Evolutionary conservation across 2,329 filamentous ascomycete species (phyloP).

Genomic region (Colletotrichum eremochloae): DNA sequence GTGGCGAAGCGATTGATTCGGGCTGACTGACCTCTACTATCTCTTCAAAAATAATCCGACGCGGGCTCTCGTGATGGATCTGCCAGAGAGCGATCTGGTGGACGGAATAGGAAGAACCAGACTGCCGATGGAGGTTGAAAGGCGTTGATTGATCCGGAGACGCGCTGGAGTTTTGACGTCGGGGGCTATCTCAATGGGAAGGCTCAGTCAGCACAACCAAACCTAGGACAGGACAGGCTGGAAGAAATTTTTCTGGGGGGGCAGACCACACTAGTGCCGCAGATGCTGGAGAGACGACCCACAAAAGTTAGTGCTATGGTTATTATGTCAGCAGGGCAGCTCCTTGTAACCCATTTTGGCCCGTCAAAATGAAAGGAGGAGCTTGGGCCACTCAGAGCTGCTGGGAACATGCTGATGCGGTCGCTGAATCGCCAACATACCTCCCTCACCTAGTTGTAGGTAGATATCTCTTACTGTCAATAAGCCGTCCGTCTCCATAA

Average conservation of each 20-base stretch:
- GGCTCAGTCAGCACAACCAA: slow-evolving; percentile 10
- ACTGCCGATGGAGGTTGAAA: slow-evolving; percentile 41
- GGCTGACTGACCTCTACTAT: slow-evolving; percentile 40
- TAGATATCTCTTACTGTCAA: neutral
- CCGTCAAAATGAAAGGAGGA: neutral
- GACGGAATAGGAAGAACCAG: slow-evolving; percentile 45
- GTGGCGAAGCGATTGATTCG: slow-evolving; percentile 9
- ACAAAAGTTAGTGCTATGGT: neutral
- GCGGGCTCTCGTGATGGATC: slow-evolving; percentile 41
- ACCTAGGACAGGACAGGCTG: neutral
- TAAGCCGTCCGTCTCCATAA: neutral
- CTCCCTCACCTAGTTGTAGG: too few relatives aligned
- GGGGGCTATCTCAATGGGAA: slow-evolving; percentile 13
- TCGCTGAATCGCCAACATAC: neutral
- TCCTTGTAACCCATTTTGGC: neutral
- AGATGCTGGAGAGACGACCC: neutral
- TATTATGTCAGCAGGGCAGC: neutral
- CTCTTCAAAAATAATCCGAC: slow-evolving; percentile 33
- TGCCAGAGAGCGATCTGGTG: slow-evolving; percentile 39
- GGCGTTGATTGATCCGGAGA: slow-evolving; percentile 43
- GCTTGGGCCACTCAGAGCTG: slow-evolving; percentile 3
- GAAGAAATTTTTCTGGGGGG: slow-evolving; percentile 12
- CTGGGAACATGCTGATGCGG: too few relatives aligned
- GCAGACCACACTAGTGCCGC: neutral
- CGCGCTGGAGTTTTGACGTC: slow-evolving; percentile 42